phyloP scores from a whole-genome alignment of 2,329 filamentous ascomycete genomes.

The Annulohypoxylon truncatum region DNA sequence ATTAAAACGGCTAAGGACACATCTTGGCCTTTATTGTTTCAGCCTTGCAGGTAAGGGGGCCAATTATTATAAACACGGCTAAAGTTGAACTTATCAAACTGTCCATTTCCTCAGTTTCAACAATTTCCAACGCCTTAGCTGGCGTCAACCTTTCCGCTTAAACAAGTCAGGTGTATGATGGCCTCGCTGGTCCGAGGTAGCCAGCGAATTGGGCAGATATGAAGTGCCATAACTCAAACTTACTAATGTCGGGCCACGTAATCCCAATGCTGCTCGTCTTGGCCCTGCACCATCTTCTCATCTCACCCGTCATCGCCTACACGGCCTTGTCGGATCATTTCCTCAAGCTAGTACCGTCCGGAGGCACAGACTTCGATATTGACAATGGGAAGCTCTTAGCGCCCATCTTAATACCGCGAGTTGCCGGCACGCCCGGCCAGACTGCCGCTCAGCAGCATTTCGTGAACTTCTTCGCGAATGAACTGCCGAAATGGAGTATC shows the following conservation, averaged over 20 bases:
- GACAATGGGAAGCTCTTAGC: conserved; percentile 76
- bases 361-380: conserved; percentile 76
- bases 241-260: conserved; percentile 33
- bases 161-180: conserved; percentile 38
- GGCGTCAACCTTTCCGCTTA: neutral
- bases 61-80: conserved; percentile 31
- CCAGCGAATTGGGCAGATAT: conserved; percentile 35
- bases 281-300: conserved; percentile 44
- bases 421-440: conserved; percentile 78
- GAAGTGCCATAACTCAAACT: conserved; percentile 29
- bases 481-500: conserved; percentile 77
- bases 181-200: conserved; percentile 43
- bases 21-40: conserved; percentile 22
- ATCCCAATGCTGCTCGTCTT: conserved; percentile 41
- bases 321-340: conserved; percentile 71
- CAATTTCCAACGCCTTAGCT: conserved; percentile 11
- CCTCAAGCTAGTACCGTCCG: conserved; percentile 70
- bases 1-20: conserved; percentile 1
- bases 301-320: conserved; percentile 49
- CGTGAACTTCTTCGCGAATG: conserved; percentile 73
- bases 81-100: conserved; percentile 33
- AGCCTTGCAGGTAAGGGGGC: conserved; percentile 22
- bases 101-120: conserved; percentile 9
- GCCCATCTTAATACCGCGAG: conserved; percentile 79
- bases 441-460: conserved; percentile 76